Evolutionary conservation across 1,284 basidiomycete species (phyloP).

Genomic region (Ganoderma boninense): DNA sequence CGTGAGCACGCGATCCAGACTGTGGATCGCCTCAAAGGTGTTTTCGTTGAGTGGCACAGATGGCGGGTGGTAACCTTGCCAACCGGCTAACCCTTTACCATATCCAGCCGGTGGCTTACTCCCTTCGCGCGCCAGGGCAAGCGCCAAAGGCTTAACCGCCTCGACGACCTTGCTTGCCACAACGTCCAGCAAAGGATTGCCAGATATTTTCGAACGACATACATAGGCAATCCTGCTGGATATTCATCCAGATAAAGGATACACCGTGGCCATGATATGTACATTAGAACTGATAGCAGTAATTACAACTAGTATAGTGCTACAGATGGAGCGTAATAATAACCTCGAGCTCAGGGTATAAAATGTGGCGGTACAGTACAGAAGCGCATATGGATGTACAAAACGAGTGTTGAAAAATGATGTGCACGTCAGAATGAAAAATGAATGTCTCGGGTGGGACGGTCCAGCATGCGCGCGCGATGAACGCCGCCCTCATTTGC

Average conservation of each 20-base stretch:
- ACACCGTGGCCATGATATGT: neutral
- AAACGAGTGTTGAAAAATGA: neutral
- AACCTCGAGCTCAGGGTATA: neutral
- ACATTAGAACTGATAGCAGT: neutral
- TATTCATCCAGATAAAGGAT: neutral
- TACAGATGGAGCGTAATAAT: neutral
- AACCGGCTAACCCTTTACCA: conserved; percentile 7
- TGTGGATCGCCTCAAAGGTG: neutral
- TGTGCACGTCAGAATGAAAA: too few species aligned
- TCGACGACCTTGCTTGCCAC: neutral
- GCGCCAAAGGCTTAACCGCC: conserved; percentile 3
- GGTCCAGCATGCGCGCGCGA: neutral
- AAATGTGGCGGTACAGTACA: neutral
- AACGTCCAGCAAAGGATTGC: neutral
- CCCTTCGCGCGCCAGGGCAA: neutral
- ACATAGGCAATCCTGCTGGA: neutral
- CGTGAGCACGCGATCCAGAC: neutral
- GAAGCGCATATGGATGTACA: neutral
- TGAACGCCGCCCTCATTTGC: neutral
- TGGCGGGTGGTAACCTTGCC: neutral
- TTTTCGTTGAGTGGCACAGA: neutral
- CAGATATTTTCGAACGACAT: too few species aligned
- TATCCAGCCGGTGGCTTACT: conserved; percentile 5
- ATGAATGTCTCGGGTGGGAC: too few species aligned
- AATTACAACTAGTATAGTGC: neutral